Evolutionary conservation across 805 yeast species (phyloP).

Genomic region (Spencermartinsiella europaea): DNA sequence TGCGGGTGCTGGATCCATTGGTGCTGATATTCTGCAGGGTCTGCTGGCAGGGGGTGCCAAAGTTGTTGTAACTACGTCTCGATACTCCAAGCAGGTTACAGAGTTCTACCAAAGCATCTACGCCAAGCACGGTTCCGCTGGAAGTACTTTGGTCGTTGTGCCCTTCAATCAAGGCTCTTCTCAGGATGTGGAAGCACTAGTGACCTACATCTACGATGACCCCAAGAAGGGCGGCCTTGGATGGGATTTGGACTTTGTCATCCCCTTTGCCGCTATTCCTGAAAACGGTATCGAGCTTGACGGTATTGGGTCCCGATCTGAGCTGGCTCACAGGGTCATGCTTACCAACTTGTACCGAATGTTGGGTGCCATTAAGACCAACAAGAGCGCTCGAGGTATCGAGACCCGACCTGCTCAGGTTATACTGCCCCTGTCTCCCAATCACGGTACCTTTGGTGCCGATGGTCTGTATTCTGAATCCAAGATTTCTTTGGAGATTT

Average conservation of each 20-base stretch:
- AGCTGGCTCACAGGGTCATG: slow-evolving; percentile 98
- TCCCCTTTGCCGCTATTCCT: slow-evolving; percentile 99
- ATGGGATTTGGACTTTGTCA: slow-evolving; percentile 94
- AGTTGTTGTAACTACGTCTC: slow-evolving; percentile 92
- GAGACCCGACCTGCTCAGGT: slow-evolving; percentile 99
- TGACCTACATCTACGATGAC: slow-evolving; percentile 79
- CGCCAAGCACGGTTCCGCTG: slow-evolving; percentile 87
- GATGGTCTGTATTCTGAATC: slow-evolving; percentile 99
- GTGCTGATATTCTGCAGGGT: slow-evolving; percentile 95
- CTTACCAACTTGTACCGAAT: slow-evolving; percentile 90
- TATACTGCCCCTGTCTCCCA: slow-evolving; percentile 93
- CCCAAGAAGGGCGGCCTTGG: slow-evolving; percentile 86
- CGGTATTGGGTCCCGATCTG: slow-evolving; percentile 88
- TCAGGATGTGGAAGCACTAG: slow-evolving; percentile 83
- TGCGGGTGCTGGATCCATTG: slow-evolving; percentile 98
- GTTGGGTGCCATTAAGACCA: slow-evolving; percentile 82
- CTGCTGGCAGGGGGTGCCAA: slow-evolving; percentile 96
- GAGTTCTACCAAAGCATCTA: slow-evolving; percentile 94
- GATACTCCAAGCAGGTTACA: slow-evolving; percentile 89
- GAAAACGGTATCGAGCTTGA: slow-evolving; percentile 97
- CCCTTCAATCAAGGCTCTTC: slow-evolving; percentile 99
- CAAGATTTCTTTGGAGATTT: slow-evolving; percentile 87
- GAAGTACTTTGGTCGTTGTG: slow-evolving; percentile 88
- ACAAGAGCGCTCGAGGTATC: slow-evolving; percentile 67
- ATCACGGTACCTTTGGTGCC: slow-evolving; percentile 98